These are phyloP conservation scores for Backusella australiensis DNA, from an alignment of 192 early-diverging fungal species.

Conservation along the genomic window DNA sequence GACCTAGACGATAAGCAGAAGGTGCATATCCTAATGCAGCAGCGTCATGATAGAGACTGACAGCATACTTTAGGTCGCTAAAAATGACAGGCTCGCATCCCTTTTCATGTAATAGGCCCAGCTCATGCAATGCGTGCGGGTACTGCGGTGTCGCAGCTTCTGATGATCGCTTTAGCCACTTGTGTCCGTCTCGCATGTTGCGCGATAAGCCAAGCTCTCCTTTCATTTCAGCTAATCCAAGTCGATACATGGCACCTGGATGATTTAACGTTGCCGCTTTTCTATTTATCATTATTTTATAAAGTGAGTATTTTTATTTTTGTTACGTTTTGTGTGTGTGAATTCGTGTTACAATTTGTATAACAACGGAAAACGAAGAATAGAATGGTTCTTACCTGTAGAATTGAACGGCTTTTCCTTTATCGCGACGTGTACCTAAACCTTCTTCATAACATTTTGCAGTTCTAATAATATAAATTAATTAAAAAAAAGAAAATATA, in stretches of 20 bases:
- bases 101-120: conserved; percentile 54
- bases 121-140: conserved; percentile 59
- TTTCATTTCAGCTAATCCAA: conserved; percentile 39
- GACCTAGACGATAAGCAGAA: conserved; percentile 55
- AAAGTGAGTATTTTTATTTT: background rate
- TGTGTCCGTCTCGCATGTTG: conserved; percentile 57
- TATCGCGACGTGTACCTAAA: conserved; percentile 51
- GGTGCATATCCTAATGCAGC: conserved; percentile 61
- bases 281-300: conserved; percentile 3
- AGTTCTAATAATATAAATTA: conserved; percentile 24
- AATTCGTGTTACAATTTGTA: background rate
- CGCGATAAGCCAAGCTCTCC: conserved; percentile 52
- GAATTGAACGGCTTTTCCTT: conserved; percentile 52
- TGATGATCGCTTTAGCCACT: conserved; percentile 59
- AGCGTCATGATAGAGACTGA: conserved; percentile 55
- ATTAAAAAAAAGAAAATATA: background rate
- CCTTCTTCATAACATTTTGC: conserved; percentile 61
- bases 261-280: conserved; percentile 43
- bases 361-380: background rate
- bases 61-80: conserved; percentile 55
- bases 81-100: conserved; percentile 46
- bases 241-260: conserved; percentile 61
- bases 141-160: conserved; percentile 57
- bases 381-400: background rate
- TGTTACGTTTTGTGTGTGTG: background rate